Evolutionary conservation across 2,329 filamentous ascomycete species (phyloP).

Genomic region (Ceratocystis papillata): DNA sequence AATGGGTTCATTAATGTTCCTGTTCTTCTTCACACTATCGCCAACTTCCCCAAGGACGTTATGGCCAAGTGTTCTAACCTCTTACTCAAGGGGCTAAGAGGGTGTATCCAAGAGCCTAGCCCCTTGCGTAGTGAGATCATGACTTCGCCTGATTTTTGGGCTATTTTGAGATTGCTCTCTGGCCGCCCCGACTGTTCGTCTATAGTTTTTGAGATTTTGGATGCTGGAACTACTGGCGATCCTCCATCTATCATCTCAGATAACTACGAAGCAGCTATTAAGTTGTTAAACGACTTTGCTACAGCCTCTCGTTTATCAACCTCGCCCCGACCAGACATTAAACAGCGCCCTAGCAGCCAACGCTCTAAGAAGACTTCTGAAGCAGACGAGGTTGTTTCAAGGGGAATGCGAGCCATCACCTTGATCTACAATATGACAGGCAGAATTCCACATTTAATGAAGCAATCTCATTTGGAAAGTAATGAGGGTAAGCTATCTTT

Average conservation of each 20-base stretch:
- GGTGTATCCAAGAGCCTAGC: slow-evolving; percentile 67
- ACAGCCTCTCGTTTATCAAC: slow-evolving; percentile 39
- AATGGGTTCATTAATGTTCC: slow-evolving; percentile 86
- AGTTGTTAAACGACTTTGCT: slow-evolving; percentile 79
- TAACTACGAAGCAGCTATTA: slow-evolving; percentile 84
- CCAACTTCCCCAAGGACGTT: slow-evolving; percentile 68
- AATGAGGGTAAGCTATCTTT: slow-evolving; percentile 54
- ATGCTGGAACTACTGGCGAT: slow-evolving; percentile 61
- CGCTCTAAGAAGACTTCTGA: slow-evolving; percentile 5
- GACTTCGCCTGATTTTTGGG: slow-evolving; percentile 95
- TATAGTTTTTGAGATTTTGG: slow-evolving; percentile 77
- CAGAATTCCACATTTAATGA: slow-evolving; percentile 75
- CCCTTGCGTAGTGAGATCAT: slow-evolving; percentile 84
- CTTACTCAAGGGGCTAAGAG: slow-evolving; percentile 65
- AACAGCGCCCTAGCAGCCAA: slow-evolving; percentile 11
- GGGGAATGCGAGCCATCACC: slow-evolving; percentile 69
- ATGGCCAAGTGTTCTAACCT: slow-evolving; percentile 65
- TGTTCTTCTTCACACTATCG: slow-evolving; percentile 82
- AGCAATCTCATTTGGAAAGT: slow-evolving; percentile 82
- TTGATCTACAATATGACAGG: slow-evolving; percentile 73
- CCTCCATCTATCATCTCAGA: slow-evolving; percentile 81
- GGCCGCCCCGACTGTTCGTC: slow-evolving; percentile 58
- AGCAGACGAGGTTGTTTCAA: slow-evolving; percentile 28
- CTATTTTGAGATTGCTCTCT: slow-evolving; percentile 67
- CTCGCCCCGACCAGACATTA: slow-evolving; percentile 5